Evolutionary conservation across 2,329 filamentous ascomycete genomes (phyloP), one percentile per base, ranked within the genome.

Genomic region (Exophiala oligosperma): DNA sequence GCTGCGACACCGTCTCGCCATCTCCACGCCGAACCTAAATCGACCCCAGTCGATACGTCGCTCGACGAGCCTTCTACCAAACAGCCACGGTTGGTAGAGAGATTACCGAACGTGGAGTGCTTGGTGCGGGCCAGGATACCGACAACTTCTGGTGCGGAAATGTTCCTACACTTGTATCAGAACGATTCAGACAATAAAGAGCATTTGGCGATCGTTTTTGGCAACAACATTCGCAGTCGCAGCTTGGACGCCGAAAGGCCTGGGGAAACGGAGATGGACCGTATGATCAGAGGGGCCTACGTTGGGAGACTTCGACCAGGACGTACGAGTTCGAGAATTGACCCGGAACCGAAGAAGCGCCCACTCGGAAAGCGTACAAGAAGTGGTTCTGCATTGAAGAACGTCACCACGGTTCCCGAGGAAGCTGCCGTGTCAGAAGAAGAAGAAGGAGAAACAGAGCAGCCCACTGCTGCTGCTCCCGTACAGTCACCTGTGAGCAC

Each of bases 171-270:
- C 71, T 80, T 97, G 0, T 99, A 99, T 76, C 87, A 87, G 63
- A 99, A 99, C 75, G 90, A 90, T 67, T 85, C 91, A 5, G 94
- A 99, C 73, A 90, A 88, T 64, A 99, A 99, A 75, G 94, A 99
- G 71, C 94, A 99, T 72, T 77, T 99, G 52, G 94, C 94, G 17
- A 97, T 99, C 70, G 94, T 99, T 0, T 99, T 99, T 73, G 94
- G 94, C 2, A 87, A 88, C 59, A 81, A 87, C 49, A 97, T 97
- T 65, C 84, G 94, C 49, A 84, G 72, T 85, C 86, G 78, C 73
- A 81, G 74, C 85, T 83, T 79, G 49, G 76, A 79, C 64, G 67
- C 71, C 12, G 73, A 76, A 26, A 68, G 72, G 49, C 73, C 74
- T 5, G 77, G 76, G 1, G 69, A 84, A 74, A 77, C 75, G 4